Base-by-base conservation (phyloP, 768 basidiomycete species). In the Suillus paluster region DNA sequence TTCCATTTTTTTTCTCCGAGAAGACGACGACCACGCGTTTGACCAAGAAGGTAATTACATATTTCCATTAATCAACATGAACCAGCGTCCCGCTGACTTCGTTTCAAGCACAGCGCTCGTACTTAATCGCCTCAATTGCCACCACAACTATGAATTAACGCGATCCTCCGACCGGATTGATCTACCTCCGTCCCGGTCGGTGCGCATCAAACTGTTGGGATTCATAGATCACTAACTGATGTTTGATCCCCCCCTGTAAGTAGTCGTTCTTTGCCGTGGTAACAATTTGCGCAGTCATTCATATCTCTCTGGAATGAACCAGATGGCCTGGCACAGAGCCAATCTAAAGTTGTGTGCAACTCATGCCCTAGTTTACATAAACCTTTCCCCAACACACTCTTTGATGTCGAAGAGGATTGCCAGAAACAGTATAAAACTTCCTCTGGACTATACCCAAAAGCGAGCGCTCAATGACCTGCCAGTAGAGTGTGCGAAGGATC, bases 1-100 rank as follows among this genome's bases (percentile, higher is more conserved):
- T 73, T 71, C 67, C 74, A 63, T 76, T 72, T 67, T 59, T 66
- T 61, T 64, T 57, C 68, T 64, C 73, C 66, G 60, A 66, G 70
- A 68, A 64, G 73, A 64, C 50, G 54, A 54, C 7, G 17, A 52
- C 36, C 63, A 59, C 54, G 58, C 58, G 23, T 62, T 30, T 0
- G 9, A 27, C 62, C 61, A 34, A 58, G 65, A 66, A 58, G 60
- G 61, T 58, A 63, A 53, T 5, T 46, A 61, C 55, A 56, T 44
- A 52, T 62, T 57, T 63, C 58, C 48, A 59, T 61, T 17, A 45
- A 21, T 45, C 44, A 45, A 12, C 12, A 38, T 53, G 50, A 58
- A 30, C 52, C 34, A 57, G 57, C 36, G 25, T 49, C 10, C 58
- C 59, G 61, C 63, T 58, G 48, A 64, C 72, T 66, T 74, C 74